Evolutionary conservation across 225 moss, liverwort and hornwort genomes (phyloP), one percentile per base, ranked within the genome.

Genomic region (Lunularia cruciata): DNA sequence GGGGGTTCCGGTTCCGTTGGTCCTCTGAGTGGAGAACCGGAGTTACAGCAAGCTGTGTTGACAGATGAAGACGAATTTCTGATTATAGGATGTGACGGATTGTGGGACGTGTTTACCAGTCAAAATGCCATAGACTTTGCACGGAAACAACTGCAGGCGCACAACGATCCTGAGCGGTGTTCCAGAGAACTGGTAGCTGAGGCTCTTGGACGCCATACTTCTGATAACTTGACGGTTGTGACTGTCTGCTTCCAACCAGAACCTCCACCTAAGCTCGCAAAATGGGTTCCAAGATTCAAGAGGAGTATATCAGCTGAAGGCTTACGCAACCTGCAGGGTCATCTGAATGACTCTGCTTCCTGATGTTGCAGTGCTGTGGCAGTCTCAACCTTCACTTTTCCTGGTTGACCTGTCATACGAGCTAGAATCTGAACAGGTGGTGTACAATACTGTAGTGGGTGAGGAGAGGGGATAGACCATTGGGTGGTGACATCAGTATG

Each of bases 21-120:
- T 34, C 71, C 71, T 33, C 65, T 96, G 22, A 92, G 86, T 67
- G 95, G 90, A 42, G 73, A 87, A 52, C 95, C 95, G 33, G 95
- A 96, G 51, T 83, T 96, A 68, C 79, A 85, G 72, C 81, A 81
- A 23, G 73, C 79, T 42, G 72, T 72, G 13, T 75, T 96, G 19
- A 75, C 86, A 0, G 95, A 87, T 53, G 95, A 96, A 54, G 95
- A 96, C 54, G 95, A 96, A 67, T 96, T 96, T 40, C 81, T 96
- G 54, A 77, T 96, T 16, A 89, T 96, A 85, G 95, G 92, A 37
- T 96, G 95, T 62, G 95, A 96, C 68, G 95, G 95, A 35, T 74
- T 96, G 60, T 96, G 95, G 95, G 95, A 96, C 37, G 95, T 92
- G 18, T 96, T 96, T 59, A 89, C 90, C 19, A 96, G 87, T 38